These are phyloP conservation scores for Phlebiopsis gigantea DNA, from an alignment of 768 basidiomycete genomes.

Conservation along the genomic window DNA sequence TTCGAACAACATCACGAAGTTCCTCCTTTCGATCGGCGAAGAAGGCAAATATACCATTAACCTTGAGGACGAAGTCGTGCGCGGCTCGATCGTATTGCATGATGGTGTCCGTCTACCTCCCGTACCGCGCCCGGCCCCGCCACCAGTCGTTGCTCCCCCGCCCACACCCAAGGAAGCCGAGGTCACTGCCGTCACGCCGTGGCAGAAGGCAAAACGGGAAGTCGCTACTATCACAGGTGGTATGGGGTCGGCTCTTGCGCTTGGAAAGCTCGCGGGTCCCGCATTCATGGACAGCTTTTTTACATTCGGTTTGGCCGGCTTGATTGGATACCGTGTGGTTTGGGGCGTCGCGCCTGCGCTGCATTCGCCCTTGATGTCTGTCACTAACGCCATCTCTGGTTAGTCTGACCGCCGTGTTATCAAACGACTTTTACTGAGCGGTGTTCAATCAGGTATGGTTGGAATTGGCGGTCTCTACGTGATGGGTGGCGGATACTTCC, in stretches of 20 bases:
- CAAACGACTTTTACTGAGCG: background rate
- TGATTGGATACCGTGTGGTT: conserved; percentile 85
- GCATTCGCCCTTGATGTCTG: conserved; percentile 88
- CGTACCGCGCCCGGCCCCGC: conserved; percentile 56
- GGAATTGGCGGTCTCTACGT: conserved; percentile 84
- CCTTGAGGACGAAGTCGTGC: conserved; percentile 78
- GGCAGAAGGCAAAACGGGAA: conserved; percentile 75
- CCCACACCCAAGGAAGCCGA: conserved; percentile 41
- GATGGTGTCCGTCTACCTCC: conserved; percentile 62
- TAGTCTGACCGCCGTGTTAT: conserved; percentile 21
- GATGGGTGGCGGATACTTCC: conserved; percentile 85
- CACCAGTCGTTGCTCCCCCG: conserved; percentile 49
- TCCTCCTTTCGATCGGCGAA: conserved; percentile 69
- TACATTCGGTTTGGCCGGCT: conserved; percentile 79
- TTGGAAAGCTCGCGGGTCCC: conserved; percentile 76
- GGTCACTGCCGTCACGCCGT: conserved; percentile 67
- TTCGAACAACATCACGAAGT: conserved; percentile 89
- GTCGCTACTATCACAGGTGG: conserved; percentile 71
- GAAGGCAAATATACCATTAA: conserved; percentile 61
- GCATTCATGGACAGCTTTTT: conserved; percentile 89
- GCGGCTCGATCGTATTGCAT: conserved; percentile 73
- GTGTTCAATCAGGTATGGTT: conserved; percentile 49
- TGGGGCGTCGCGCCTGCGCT: conserved; percentile 88
- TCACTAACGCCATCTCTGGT: conserved; percentile 86
- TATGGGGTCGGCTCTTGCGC: conserved; percentile 65